Evolutionary conservation across 2,329 filamentous ascomycete species (phyloP).

Genomic region (Ophiostoma piceae): DNA sequence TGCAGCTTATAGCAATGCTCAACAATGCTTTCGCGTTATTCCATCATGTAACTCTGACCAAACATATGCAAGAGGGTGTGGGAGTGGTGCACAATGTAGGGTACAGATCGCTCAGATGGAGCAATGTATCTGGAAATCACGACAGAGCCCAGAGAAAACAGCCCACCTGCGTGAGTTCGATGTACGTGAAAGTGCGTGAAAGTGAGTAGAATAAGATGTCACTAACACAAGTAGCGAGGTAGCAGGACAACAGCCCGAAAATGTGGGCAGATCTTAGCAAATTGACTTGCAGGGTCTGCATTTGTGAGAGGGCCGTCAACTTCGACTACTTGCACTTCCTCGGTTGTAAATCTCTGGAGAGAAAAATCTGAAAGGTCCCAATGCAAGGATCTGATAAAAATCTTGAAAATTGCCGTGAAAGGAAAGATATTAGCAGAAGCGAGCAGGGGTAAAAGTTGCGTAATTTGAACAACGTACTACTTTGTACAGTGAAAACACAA

Average conservation of each 20-base stretch:
- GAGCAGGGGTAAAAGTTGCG: constrained; percentile 12
- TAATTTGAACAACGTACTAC: background rate
- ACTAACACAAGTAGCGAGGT: background rate
- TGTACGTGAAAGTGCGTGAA: background rate
- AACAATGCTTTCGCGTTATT: constrained; percentile 14
- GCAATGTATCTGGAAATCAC: constrained; percentile 10
- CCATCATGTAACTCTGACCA: constrained; percentile 16
- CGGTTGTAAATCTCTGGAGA: background rate
- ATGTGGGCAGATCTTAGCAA: constrained; percentile 10
- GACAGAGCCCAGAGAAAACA: constrained; percentile 11
- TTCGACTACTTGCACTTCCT: background rate
- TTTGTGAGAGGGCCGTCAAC: background rate
- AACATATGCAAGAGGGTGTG: background rate
- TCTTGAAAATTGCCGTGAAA: background rate
- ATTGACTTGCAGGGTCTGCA: background rate
- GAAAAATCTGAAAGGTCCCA: background rate
- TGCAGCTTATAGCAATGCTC: background rate
- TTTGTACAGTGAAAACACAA: background rate
- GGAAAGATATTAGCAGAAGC: background rate
- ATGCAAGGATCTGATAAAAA: constrained; percentile 13
- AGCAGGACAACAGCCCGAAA: constrained; percentile 6
- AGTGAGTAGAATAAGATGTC: background rate
- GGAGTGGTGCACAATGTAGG: background rate
- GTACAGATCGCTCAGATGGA: constrained; percentile 1
- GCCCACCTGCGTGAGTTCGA: background rate